A percentile compares a stretch with the other conserved stretches of the same genome.
phyloP scores from a whole-genome alignment of 2,329 filamentous ascomycete genomes.

The Pseudogymnoascus sp. region DNA sequence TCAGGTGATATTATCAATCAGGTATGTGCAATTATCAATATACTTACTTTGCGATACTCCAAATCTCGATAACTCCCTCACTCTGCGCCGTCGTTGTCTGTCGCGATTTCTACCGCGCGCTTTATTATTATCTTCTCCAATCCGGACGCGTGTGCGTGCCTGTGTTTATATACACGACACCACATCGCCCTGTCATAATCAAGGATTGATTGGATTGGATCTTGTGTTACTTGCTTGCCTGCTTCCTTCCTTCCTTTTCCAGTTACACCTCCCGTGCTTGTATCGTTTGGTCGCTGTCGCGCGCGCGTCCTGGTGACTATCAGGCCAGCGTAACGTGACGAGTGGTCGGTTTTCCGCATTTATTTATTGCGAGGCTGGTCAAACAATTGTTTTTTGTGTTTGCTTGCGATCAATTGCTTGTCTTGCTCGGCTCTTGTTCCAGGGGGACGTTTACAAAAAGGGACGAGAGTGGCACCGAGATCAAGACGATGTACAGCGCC shows the following conservation, averaged over 20 bases:
- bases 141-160: not conserved
- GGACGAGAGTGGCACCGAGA: not conserved
- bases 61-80: not conserved
- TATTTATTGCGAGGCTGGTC: not conserved
- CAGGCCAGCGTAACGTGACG: not conserved
- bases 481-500: not conserved
- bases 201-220: not conserved
- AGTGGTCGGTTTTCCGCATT: not conserved
- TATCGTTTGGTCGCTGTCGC: not conserved
- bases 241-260: not conserved
- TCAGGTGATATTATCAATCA: conserved; percentile 8
- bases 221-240: conserved; percentile 4
- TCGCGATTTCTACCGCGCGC: conserved; percentile 6
- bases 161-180: conserved; percentile 6
- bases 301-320: not conserved
- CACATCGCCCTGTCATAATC: not conserved
- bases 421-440: not conserved
- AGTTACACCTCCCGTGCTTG: not conserved
- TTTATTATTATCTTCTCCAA: conserved; percentile 5
- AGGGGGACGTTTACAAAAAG: not conserved
- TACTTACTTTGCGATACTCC: not conserved
- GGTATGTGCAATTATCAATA: not conserved
- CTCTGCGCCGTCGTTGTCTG: not conserved
- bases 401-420: not conserved
- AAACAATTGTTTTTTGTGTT: not conserved